phyloP scores from a whole-genome alignment of 1,284 basidiomycete genomes.

The Rhodotorula sp. region DNA sequence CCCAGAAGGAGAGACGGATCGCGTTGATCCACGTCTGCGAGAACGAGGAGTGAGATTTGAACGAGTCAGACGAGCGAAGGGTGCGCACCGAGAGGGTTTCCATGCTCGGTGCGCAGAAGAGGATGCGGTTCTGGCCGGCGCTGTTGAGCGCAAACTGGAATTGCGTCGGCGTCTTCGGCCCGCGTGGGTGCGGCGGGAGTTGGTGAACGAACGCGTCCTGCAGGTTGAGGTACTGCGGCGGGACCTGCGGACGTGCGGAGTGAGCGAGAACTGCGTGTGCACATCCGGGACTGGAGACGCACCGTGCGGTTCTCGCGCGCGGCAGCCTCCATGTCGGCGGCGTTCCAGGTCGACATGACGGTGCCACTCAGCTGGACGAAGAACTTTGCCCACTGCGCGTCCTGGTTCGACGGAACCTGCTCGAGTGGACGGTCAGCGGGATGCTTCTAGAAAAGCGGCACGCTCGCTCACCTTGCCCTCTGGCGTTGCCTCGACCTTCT shows the following conservation, averaged over 20 bases:
- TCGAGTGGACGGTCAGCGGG: no score
- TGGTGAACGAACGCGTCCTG: conserved; percentile 59
- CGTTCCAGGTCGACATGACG: conserved; percentile 46
- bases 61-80: background rate
- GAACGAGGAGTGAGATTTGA: background rate
- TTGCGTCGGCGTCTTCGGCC: conserved; percentile 56
- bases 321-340: conserved; percentile 45
- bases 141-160: conserved; percentile 92
- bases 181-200: conserved; percentile 56
- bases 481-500: conserved; percentile 32
- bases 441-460: background rate
- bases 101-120: conserved; percentile 80
- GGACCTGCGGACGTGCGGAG: conserved; percentile 19
- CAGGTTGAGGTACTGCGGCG: conserved; percentile 48
- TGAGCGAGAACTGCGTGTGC: no score
- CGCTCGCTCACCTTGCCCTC: conserved; percentile 31
- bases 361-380: conserved; percentile 46
- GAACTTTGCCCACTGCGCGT: conserved; percentile 44
- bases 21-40: conserved; percentile 84
- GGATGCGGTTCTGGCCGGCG: conserved; percentile 83
- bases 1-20: conserved; percentile 88
- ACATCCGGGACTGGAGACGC: background rate
- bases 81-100: conserved; percentile 57
- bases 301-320: conserved; percentile 38
- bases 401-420: conserved; percentile 12